Evolutionary conservation across 2,329 filamentous ascomycete genomes (phyloP), one percentile per base, ranked within the genome.

Genomic region (Monilinia vaccinii-corymbosi): DNA sequence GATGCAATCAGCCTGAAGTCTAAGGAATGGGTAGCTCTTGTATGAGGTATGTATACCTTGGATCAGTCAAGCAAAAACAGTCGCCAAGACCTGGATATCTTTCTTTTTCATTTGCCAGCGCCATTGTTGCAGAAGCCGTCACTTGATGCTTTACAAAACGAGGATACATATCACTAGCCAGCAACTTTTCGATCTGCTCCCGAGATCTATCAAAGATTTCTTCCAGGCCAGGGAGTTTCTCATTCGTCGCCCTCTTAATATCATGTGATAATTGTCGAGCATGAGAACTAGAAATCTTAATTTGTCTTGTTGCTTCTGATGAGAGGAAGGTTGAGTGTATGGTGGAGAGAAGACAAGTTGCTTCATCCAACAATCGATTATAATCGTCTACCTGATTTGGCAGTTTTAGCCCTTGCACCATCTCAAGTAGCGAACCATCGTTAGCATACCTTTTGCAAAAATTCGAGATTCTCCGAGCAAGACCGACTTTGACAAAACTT

Each of bases 21-120:
- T 14, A 25, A 36, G 32, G 16, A 7, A n/a, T 44, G 2, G 7
- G 23, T 7, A 11, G 13, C 23, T 7, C 9, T 42, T 31, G 18
- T 4, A n/a, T 34, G n/a, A 14, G 36, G 51, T 58, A 55, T 61
- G 51, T 58, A 55, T 61, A 71, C 69, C 58, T 65, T 14, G 79
- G 79, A 65, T 84, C 78, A 0, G 79, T 82, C 18, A 85, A 68
- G 60, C 81, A 82, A 64, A 85, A 85, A 25, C 81, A 81, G 52
- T 81, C 76, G 10, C 81, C 82, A 0, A 86, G 74, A 0, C 83
- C 83, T 3, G 78, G 77, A 57, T 79, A 84, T 61, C 68, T 72
- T 28, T 55, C 73, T 67, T 68, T 67, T 60, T 75, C 71, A 6
- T 73, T 69, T 2, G 77, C 73, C 3, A 83, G 68, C 1, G 79